phyloP scores from a whole-genome alignment of 2,329 filamentous ascomycete species.

The Sporothrix luriei region DNA sequence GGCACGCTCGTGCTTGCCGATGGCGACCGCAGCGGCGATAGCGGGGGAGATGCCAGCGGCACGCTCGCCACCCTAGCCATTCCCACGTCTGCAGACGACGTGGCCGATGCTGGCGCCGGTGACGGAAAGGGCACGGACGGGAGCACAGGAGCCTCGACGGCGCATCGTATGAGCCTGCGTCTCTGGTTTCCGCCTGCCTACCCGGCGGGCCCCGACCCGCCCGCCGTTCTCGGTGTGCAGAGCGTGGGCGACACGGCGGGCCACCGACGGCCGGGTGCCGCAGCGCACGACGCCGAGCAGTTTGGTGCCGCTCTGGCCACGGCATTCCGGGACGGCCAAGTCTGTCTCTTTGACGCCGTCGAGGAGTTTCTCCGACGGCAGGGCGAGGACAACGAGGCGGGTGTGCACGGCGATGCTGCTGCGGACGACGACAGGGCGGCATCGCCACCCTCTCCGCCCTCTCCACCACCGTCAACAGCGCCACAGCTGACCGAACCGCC shows the following conservation, averaged over 20 bases:
- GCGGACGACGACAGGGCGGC: slow-evolving; percentile 36
- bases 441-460: slow-evolving; percentile 46
- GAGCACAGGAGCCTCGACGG: slow-evolving; percentile 39
- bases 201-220: slow-evolving; percentile 64
- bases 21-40: slow-evolving; percentile 38
- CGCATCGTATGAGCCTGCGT: slow-evolving; percentile 58
- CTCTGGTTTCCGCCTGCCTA: slow-evolving; percentile 74
- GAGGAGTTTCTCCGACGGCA: slow-evolving; percentile 62
- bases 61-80: slow-evolving; percentile 63
- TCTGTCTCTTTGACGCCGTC: slow-evolving; percentile 89
- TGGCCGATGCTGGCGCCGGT: background rate
- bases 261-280: slow-evolving; percentile 63
- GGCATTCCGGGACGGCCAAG: slow-evolving; percentile 72
- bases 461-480: slow-evolving; percentile 32
- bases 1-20: slow-evolving; percentile 56
- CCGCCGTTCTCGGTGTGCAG: slow-evolving; percentile 74
- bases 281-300: slow-evolving; percentile 68
- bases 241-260: slow-evolving; percentile 61
- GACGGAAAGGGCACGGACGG: slow-evolving; percentile 42
- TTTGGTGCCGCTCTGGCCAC: slow-evolving; percentile 67
- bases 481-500: slow-evolving; percentile 41
- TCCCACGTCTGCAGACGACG: slow-evolving; percentile 52
- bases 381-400: slow-evolving; percentile 36
- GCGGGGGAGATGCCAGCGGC: slow-evolving; percentile 39
- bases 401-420: slow-evolving; percentile 31